Base-by-base conservation (phyloP, 2,329 filamentous ascomycete genomes). In the Aspergillus pseudoglaucus region DNA sequence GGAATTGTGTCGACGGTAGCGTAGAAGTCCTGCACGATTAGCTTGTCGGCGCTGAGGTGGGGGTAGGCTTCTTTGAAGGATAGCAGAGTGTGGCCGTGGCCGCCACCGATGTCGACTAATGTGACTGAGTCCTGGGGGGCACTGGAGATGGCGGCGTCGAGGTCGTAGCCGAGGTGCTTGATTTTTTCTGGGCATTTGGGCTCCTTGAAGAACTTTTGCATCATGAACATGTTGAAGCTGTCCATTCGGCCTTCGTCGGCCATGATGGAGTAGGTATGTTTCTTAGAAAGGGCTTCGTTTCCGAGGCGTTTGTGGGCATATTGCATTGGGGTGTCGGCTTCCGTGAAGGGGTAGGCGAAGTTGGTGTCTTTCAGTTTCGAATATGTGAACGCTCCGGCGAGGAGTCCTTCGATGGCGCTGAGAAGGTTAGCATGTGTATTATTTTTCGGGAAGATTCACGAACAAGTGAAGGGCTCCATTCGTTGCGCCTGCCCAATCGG, bases 151-250 rank as follows among this genome's bases (percentile, higher is more conserved):
- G 58, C 59, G 1, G 50, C 41, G 8, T 58, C 57, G 2, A 70
- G 49, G 39, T 69, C 58, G 48, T 69, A 70, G 1, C 65, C 66
- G 10, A 65, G 50, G 1, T 48, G 39, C 5, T 57, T 52, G 39
- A 62, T 51, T 1, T 64, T 60, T 2, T 65, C 63, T 4, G 67
- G 66, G 43, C 63, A 60, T 1, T 55, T 67, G 5, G 57, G 56
- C n/a, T 59, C 60, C 22, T 63, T 67, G 23, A 61, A 53, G 30
- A 69, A 69, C 44, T 69, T 69, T 44, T 66, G 65, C 2, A 60
- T 59, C 67, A 69, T 69, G 50, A 70, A 69, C n/a, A 52, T 47
- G 27, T 69, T 69, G 43, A 70, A 70, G 44, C 66, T 69, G 18
- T 61, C 59, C 60, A 70, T 67, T 4, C 67, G 65, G n/a, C 61